phyloP scores from a whole-genome alignment of 2,329 filamentous ascomycete genomes.

The Aspergillus sp. region DNA sequence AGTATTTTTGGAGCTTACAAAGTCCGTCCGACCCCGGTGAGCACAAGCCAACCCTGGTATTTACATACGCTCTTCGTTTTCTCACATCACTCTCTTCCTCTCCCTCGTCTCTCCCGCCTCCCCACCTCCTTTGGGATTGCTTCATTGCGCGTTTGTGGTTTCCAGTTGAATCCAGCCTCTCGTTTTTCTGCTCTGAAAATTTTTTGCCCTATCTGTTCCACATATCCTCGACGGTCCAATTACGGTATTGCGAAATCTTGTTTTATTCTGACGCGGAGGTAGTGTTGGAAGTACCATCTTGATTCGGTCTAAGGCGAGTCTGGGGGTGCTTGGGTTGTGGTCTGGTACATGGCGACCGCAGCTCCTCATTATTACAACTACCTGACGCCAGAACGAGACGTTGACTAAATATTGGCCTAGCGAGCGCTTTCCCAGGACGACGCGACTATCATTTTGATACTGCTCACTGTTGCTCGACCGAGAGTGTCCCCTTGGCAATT shows the following conservation, averaged over 20 bases:
- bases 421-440: background rate
- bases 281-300: slow-evolving; percentile 5
- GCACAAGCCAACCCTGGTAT: slow-evolving; percentile 15
- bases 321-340: slow-evolving; percentile 1
- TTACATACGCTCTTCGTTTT: slow-evolving; percentile 8
- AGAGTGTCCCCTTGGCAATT: background rate
- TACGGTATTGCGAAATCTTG: slow-evolving; percentile 4
- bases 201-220: background rate
- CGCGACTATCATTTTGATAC: background rate
- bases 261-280: slow-evolving; percentile 9
- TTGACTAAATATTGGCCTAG: background rate
- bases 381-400: background rate
- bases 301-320: slow-evolving; percentile 4
- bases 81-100: slow-evolving; percentile 3
- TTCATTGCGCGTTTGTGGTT: slow-evolving; percentile 8
- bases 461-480: background rate
- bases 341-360: slow-evolving; percentile 14
- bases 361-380: slow-evolving; percentile 4
- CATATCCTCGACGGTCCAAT: background rate
- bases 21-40: slow-evolving; percentile 15
- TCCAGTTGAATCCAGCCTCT: slow-evolving; percentile 10
- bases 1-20: slow-evolving; percentile 16
- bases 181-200: background rate
- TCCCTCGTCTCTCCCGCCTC: slow-evolving; percentile 6
- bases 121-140: slow-evolving; percentile 4